Evolutionary conservation across 2,329 filamentous ascomycete species (phyloP).

Genomic region (Aspergillus texensis): DNA sequence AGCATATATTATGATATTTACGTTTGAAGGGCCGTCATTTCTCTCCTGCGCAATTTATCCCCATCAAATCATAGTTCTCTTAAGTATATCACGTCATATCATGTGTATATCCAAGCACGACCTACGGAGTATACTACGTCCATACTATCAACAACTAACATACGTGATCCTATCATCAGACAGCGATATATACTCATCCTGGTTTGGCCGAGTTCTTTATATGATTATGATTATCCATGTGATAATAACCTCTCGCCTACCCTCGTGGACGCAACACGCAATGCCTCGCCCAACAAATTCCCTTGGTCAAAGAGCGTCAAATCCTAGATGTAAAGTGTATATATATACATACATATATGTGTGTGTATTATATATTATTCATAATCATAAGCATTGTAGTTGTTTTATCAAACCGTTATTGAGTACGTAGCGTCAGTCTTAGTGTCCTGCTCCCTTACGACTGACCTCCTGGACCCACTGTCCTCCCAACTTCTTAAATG

Average conservation of each 20-base stretch:
- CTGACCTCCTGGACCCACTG: constrained; percentile 58
- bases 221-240: neutral
- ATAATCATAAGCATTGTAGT: neutral
- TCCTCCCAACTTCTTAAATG: constrained; percentile 72
- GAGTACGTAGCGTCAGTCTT: neutral
- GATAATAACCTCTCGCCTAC: neutral
- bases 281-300: neutral
- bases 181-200: neutral
- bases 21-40: neutral
- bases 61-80: too few species aligned
- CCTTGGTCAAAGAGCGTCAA: neutral
- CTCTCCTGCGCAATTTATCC: neutral
- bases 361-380: neutral
- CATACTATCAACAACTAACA: neutral
- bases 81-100: too few species aligned
- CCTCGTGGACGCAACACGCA: neutral
- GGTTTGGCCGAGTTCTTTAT: neutral
- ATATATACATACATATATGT: neutral
- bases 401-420: neutral
- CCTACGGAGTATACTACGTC: too few species aligned
- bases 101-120: too few species aligned
- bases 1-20: neutral
- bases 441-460: constrained; percentile 19
- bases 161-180: neutral
- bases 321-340: neutral